Conservation (phyloP, 139 green algal genomes). For the Asterochloris erici region DNA sequence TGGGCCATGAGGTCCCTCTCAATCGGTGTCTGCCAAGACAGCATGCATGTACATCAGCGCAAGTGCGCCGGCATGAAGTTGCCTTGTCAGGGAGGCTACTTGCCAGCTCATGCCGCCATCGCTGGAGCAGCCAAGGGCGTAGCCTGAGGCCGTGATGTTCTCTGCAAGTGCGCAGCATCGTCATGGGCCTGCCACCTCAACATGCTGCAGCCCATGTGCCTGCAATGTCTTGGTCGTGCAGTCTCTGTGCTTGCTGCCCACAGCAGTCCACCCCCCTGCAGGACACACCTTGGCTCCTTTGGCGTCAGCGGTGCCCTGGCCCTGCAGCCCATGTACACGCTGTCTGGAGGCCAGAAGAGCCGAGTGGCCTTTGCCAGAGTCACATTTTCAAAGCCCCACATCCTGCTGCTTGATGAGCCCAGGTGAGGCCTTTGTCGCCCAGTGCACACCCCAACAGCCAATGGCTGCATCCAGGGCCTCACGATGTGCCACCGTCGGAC, state of each 20-base stretch:
- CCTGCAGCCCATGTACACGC: slow-evolving; percentile 89
- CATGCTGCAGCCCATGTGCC: neutral
- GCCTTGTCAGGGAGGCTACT: too few relatives aligned
- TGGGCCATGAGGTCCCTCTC: too few relatives aligned
- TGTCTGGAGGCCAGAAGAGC: slow-evolving; percentile 93
- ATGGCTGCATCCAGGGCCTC: too few relatives aligned
- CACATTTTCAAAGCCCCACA: slow-evolving; percentile 81
- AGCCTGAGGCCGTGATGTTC: too few relatives aligned
- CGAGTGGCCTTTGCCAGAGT: slow-evolving; percentile 87
- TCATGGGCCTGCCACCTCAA: neutral
- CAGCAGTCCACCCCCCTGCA: neutral
- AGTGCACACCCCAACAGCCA: neutral
- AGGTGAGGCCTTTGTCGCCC: slow-evolving; percentile 66
- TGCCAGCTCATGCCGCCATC: too few relatives aligned
- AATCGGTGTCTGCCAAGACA: too few relatives aligned
- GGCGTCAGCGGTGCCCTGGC: slow-evolving; percentile 81
- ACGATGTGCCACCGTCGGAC: neutral
- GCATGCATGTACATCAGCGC: too few relatives aligned
- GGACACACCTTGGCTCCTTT: slow-evolving; percentile 84
- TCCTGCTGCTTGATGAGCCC: slow-evolving; percentile 86
- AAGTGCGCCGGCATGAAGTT: too few relatives aligned
- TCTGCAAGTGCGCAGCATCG: too few relatives aligned
- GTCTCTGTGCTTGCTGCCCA: too few relatives aligned
- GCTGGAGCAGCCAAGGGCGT: too few relatives aligned
- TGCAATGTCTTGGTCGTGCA: too few relatives aligned